Evolutionary conservation across 2,329 filamentous ascomycete genomes (phyloP), one percentile per base, ranked within the genome.

Genomic region (Rhynchosporium secalis): DNA sequence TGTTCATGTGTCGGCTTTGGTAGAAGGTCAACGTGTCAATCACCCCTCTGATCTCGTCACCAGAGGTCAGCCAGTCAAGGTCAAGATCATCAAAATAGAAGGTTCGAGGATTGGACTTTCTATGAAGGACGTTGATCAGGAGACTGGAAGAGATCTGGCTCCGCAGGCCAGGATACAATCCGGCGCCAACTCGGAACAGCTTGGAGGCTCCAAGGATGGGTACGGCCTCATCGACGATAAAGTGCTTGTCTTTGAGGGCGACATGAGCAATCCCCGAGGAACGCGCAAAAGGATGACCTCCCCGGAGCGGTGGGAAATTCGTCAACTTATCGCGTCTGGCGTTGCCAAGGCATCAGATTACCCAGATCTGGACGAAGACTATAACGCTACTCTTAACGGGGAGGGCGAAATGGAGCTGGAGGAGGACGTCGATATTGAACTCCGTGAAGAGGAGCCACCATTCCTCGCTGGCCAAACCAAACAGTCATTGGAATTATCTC

Each of bases 41-140:
- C 91, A 98, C 73, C 95, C 95, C 0, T 92, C 91, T 0, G 95
- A 99, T 73, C 78, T 99, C 1, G 82, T 99, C 4, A 84, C 88
- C 2, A 83, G 85, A 64, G 91, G 90, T 5, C 93, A 98, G 73
- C 79, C 85, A 1, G 92, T 99, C 59, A 96, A 95, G 75, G 91
- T 98, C 70, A 99, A 99, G 75, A 89, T 99, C 29, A 81, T 89
- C 71, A 96, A 90, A 72, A 87, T 96, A 58, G 90, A 98, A 72
- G 88, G 89, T 3, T 86, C 81, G 58, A 84, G 91, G 33, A 88
- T 98, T 70, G 93, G 92, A 0, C 78, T 99, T 5, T 96, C 93
- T 0, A 97, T 99, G 93, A 96, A 96, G 73, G 94, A 97, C 65
- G 93, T 97, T 15, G 94, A 99, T 70, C 95, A 99, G 75, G 83